These are phyloP conservation scores for Potentilla sterilis DNA, from an alignment of 306 rosid genomes.

Conservation along the genomic window DNA sequence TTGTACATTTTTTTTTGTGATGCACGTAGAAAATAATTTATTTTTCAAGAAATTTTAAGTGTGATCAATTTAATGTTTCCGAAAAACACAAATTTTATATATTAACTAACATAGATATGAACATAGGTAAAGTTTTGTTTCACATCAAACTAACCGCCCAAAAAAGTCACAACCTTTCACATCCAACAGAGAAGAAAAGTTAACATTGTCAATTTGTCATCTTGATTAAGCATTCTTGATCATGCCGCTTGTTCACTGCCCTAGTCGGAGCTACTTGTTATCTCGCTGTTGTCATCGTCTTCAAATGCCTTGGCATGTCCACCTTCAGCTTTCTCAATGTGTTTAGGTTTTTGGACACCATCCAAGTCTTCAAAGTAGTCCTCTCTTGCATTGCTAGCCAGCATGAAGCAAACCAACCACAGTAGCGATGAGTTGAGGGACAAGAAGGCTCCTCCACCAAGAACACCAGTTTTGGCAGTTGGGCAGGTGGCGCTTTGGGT, in stretches of 20 bases:
- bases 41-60: too few relatives aligned
- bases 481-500: conserved; percentile 9
- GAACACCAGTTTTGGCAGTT: conserved; percentile 27
- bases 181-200: too few relatives aligned
- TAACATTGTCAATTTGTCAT: too few relatives aligned
- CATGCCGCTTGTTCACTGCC: too few relatives aligned
- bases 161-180: too few relatives aligned
- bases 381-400: conserved; percentile 26
- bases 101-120: too few relatives aligned
- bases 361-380: conserved; percentile 14
- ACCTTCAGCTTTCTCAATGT: neutral
- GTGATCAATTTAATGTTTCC: too few relatives aligned
- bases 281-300: neutral
- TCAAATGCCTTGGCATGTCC: neutral
- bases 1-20: neutral
- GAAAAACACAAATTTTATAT: too few relatives aligned
- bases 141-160: too few relatives aligned
- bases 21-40: too few relatives aligned
- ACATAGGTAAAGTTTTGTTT: too few relatives aligned
- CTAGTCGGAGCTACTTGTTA: neutral
- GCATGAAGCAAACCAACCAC: conserved; percentile 27
- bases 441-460: conserved; percentile 33
- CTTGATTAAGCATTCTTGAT: too few relatives aligned
- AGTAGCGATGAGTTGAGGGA: conserved; percentile 28
- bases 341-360: neutral